Percentiles rank a stretch among this genome's conserved stretches.
Evolutionary conservation across 2,329 filamentous ascomycete genomes (phyloP).

Genomic region (Aureobasidium sp.): DNA sequence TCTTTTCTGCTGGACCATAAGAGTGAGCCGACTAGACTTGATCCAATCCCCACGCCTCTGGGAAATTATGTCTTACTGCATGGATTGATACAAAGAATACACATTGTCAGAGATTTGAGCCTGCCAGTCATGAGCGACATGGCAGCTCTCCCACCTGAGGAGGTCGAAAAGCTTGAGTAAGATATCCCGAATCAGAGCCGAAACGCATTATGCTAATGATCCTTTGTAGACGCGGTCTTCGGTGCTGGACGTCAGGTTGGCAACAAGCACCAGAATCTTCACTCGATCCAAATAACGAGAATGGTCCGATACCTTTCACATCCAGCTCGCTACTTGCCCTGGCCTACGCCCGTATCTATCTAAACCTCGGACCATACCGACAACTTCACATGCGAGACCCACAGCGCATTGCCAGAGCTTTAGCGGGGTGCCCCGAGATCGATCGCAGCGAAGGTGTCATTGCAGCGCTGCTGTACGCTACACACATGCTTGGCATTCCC

Average conservation of each 20-base stretch:
- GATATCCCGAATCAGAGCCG: not conserved
- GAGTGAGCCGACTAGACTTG: not conserved
- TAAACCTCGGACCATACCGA: constrained; percentile 37
- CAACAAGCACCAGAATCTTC: constrained; percentile 28
- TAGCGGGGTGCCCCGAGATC: constrained; percentile 32
- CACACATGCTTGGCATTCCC: constrained; percentile 48
- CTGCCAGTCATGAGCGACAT: not conserved
- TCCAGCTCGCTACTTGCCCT: constrained; percentile 39
- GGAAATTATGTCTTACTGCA: constrained; percentile 67
- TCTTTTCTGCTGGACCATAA: not conserved
- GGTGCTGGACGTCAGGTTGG: constrained; percentile 27
- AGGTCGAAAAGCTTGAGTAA: not conserved
- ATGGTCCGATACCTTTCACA: constrained; percentile 31
- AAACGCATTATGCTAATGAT: not conserved
- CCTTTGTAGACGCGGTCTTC: not conserved
- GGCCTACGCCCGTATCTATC: constrained; percentile 39
- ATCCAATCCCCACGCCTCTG: not conserved
- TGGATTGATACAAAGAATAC: constrained; percentile 43
- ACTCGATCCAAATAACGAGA: constrained; percentile 28
- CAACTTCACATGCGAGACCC: constrained; percentile 38
- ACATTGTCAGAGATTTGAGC: not conserved
- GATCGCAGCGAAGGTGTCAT: constrained; percentile 41
- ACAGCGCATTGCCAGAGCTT: constrained; percentile 30
- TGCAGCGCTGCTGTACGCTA: constrained; percentile 44
- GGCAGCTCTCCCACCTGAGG: not conserved